These are phyloP conservation scores for Solanum appendiculatum DNA, from an alignment of 257 asterid genomes.

Conservation along the genomic window DNA sequence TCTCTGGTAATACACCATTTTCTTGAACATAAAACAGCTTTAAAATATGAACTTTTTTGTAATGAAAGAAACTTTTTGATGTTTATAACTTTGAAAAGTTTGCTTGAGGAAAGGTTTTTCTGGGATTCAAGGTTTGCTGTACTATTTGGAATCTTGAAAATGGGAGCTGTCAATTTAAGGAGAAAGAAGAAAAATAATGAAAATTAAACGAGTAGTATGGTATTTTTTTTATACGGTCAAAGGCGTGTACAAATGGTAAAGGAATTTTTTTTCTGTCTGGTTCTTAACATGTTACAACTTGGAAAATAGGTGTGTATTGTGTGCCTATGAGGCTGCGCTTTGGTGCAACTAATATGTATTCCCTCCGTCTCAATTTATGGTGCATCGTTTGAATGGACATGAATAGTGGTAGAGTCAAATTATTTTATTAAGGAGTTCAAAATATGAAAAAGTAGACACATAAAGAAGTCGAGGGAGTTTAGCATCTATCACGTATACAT, in stretches of 20 bases:
- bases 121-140: neutral
- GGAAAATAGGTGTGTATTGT: neutral
- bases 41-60: neutral
- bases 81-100: neutral
- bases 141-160: slow-evolving; percentile 12
- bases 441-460: too few relatives aligned
- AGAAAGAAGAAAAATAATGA: too few relatives aligned
- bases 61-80: neutral
- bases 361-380: too few relatives aligned
- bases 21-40: neutral
- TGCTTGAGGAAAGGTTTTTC: neutral
- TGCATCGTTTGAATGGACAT: too few relatives aligned
- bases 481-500: too few relatives aligned
- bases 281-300: neutral
- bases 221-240: neutral
- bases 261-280: neutral
- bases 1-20: slow-evolving; percentile 5
- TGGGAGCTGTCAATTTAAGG: neutral
- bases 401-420: too few relatives aligned
- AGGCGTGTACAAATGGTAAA: neutral
- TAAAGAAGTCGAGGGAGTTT: too few relatives aligned
- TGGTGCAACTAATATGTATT: too few relatives aligned
- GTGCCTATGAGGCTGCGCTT: too few relatives aligned
- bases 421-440: too few relatives aligned
- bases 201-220: too few relatives aligned